A percentile compares a stretch with the other conserved stretches of the same genome.
phyloP scores from a whole-genome alignment of 2,329 filamentous ascomycete species.

The Penicillium concentricum region DNA sequence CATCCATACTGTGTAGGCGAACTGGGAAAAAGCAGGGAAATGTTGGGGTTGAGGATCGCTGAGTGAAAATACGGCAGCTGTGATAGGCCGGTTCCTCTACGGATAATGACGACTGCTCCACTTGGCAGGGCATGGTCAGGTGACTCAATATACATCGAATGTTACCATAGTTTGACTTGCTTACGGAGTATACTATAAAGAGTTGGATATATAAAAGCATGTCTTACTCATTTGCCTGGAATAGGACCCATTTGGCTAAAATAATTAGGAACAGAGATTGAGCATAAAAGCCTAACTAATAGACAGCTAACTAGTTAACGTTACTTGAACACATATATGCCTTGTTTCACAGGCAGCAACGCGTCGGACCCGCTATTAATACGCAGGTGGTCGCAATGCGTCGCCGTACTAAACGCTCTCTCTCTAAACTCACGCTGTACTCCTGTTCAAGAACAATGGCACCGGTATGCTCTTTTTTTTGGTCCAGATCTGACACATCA shows the following conservation, averaged over 20 bases:
- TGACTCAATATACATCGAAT: not conserved
- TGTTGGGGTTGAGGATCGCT: conserved; percentile 14
- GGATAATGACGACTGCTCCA: not conserved
- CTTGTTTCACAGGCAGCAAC: not conserved
- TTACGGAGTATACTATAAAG: not conserved
- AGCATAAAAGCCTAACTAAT: too few species aligned
- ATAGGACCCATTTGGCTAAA: not conserved
- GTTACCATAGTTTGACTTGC: not conserved
- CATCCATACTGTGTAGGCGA: conserved; percentile 1
- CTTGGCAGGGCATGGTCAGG: not conserved
- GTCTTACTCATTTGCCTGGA: too few species aligned
- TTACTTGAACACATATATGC: not conserved
- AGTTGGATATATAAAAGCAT: not conserved
- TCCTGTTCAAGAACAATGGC: conserved; percentile 21
- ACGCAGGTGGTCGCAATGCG: not conserved
- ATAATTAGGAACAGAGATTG: too few species aligned
- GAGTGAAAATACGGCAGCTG: conserved; percentile 11
- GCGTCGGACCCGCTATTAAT: not conserved
- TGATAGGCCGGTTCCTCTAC: conserved; percentile 15
- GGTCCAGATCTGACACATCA: not conserved
- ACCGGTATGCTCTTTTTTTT: conserved; percentile 30
- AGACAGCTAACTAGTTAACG: not conserved
- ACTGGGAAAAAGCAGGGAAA: conserved; percentile 8
- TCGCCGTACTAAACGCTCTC: not conserved
- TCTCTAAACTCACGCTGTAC: not conserved